Conservation (phyloP, 2,329 filamentous ascomycete genomes). For the Metarhizium rileyi region DNA sequence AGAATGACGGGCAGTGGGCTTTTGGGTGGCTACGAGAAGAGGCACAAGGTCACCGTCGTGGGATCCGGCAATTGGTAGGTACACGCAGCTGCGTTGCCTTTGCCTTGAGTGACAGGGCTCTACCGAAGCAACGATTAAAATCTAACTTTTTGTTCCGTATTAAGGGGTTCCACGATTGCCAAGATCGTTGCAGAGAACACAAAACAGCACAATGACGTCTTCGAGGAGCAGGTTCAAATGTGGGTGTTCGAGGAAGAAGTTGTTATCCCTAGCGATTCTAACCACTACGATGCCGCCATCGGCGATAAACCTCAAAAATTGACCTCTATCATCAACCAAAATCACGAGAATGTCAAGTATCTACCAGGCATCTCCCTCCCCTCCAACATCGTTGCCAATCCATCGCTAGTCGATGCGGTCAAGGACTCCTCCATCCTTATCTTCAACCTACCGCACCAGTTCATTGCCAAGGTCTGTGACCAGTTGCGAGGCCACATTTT, state of each 20-base stretch:
- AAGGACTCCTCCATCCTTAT: conserved; percentile 78
- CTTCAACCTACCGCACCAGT: conserved; percentile 96
- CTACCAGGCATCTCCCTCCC: conserved; percentile 82
- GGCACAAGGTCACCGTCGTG: conserved; percentile 88
- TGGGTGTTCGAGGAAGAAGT: conserved; percentile 97
- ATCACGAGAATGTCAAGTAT: conserved; percentile 98
- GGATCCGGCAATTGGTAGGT: conserved; percentile 91
- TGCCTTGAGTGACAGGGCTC: not conserved
- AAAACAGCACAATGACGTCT: conserved; percentile 64
- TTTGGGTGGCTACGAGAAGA: conserved; percentile 48
- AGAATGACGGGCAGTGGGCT: conserved; percentile 23
- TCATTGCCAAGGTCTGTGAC: conserved; percentile 79
- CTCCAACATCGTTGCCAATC: conserved; percentile 73
- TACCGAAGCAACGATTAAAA: not conserved
- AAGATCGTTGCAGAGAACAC: conserved; percentile 96
- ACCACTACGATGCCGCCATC: conserved; percentile 57
- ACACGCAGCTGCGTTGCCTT: too few species aligned
- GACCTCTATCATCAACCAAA: conserved; percentile 78
- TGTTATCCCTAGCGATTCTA: conserved; percentile 59
- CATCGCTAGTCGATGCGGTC: conserved; percentile 70
- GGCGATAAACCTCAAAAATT: conserved; percentile 71
- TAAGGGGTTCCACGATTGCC: conserved; percentile 88
- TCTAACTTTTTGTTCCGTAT: not conserved
- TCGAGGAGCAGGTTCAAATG: conserved; percentile 89
- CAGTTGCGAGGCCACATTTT: conserved; percentile 81